phyloP scores from a whole-genome alignment of 176 grass and related monocot genomes.

The Typha latifolia region DNA sequence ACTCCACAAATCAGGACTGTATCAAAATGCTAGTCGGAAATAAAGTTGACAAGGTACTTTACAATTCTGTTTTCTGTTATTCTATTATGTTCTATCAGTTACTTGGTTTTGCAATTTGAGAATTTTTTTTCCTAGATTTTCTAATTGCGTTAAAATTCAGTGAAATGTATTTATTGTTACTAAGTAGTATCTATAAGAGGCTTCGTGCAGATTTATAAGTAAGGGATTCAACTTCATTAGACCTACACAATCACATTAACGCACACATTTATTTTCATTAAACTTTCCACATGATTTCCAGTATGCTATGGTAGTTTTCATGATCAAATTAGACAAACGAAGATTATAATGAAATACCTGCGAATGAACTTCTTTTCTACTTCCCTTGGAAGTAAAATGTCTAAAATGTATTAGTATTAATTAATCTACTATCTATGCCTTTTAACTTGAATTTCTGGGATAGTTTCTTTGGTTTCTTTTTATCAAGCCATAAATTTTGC shows the following conservation, averaged over 20 bases:
- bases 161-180: neutral
- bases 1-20: conserved; percentile 77
- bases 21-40: conserved; percentile 94
- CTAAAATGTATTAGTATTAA: too few relatives aligned
- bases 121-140: neutral
- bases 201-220: neutral
- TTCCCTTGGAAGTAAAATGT: neutral
- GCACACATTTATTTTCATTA: neutral
- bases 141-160: neutral
- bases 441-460: too few relatives aligned
- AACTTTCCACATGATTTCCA: neutral
- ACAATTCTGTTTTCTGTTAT: neutral
- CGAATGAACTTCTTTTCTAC: neutral
- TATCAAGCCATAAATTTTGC: too few relatives aligned
- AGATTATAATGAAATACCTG: neutral
- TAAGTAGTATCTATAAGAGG: neutral
- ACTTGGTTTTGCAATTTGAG: neutral
- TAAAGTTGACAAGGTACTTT: conserved; percentile 87
- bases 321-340: neutral
- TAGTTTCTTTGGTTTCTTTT: too few relatives aligned
- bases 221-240: neutral
- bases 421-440: too few relatives aligned
- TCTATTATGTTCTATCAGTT: neutral
- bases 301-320: neutral
- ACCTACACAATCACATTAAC: neutral